Evolutionary conservation across 495 filamentous ascomycete species (phyloP), one percentile per base, ranked within the genome.

Genomic region (Thozetella sp.): DNA sequence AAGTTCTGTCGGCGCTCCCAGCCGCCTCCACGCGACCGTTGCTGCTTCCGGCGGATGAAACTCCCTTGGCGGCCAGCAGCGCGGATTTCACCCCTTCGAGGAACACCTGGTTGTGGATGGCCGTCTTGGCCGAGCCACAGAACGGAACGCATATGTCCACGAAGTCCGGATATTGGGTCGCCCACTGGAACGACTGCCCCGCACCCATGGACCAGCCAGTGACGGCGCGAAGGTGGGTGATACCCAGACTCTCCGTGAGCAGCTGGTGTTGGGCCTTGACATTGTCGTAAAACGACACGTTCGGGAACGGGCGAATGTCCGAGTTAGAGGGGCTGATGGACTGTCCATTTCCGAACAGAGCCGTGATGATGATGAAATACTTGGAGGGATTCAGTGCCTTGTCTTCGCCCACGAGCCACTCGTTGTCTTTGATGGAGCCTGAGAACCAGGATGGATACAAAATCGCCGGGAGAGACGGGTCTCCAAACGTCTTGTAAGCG

Each of bases 391-490:
- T 81, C 37, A 90, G 76, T 0, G 83, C 76, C 59, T 84, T 86
- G 54, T 86, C 78, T 55, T 85, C 78, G 51, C 87, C 86, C 23
- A 88, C 81, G 3, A 90, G 73, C 87, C 87, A 90, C 56, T 85
- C 68, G 62, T 90, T 90, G 65, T 89, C 84, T 3, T 78, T 79
- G 57, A 90, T 84, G 11, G 62, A 17, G 24, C 87, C 87, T 13
- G 85, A 88, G 60, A 85, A 92, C 88, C 88, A 91, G 2, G 83
- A 83, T 13, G 89, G 89, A 66, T 91, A 90, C 34, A 92, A 78
- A 54, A 92, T 85, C 2, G 86, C 85, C 20, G 88, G 87, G n/a
- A 73, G 77, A 4, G 71, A 79, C 1, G 83, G 72, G 53, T 87
- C 78, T 4, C 89, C 89, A 63, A 90, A 86, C 11, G 88, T 88